Evolutionary conservation across 2,329 filamentous ascomycete genomes (phyloP), one percentile per base, ranked within the genome.

Genomic region (Xylariaceae sp.): DNA sequence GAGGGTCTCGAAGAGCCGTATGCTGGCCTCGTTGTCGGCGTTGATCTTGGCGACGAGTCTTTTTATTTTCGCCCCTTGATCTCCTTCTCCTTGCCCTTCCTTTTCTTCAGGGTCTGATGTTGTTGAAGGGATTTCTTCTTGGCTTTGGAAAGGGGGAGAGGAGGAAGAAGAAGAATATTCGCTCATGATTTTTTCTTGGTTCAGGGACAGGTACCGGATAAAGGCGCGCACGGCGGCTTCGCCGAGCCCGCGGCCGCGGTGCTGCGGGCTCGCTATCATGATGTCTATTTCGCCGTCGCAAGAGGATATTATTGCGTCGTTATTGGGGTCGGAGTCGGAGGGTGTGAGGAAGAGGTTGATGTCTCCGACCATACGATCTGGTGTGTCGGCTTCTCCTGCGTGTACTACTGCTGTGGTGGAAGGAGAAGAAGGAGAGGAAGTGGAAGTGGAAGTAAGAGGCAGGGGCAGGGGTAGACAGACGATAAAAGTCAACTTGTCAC

Each of bases 401-500:
- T 0, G 70, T 66, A 12, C 48, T 23, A 34, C 68, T 52, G 2
- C 18, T 15, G 18, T 47, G 18, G 5, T 24, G 21, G 21, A 11
- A 24, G 7, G 6, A 11, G 21, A 11, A 24, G 6, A 11, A 11
- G 21, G 21, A 24, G 6, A 7, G 21, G 21, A 11, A 11, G 6
- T 24, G 21, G 21, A 11, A 11, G 6, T 24, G 21, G 21, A 11
- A 24, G 6, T 11, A 11, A 11, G 21, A 24, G 21, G 11, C 21
- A 24, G 11, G 11, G 21, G 21, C 11, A 24, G 6, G 19, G 40
- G 34, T 32, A 18, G 28, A 14, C 88, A 95, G 38, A 85, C 64
- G 59, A 97, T 95, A 53, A 96, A 97, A 0, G 90, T 97, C 45
- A 97, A 63, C 65, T 97, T 97, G 64, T 97, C 89, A 17, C 67